Evolutionary conservation across 2,329 filamentous ascomycete genomes (phyloP).

Genomic region (Xylaria sp.): DNA sequence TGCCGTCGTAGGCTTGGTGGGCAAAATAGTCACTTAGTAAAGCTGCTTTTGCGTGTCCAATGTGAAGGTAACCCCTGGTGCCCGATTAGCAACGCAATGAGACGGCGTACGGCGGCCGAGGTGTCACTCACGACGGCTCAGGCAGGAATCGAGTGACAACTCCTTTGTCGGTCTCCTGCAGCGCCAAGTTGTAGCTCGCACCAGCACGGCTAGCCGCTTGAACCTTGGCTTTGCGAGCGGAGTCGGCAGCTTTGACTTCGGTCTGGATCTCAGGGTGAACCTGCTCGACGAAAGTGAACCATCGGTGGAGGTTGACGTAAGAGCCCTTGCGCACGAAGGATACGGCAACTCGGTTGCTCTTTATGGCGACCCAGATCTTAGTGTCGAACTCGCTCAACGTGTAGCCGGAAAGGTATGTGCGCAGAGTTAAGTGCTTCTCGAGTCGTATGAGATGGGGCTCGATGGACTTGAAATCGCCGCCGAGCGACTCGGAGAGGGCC

Average conservation of each 20-base stretch:
- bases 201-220: conserved; percentile 74
- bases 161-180: conserved; percentile 83
- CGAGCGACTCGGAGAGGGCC: conserved; percentile 56
- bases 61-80: conserved; percentile 80
- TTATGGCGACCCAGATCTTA: conserved; percentile 81
- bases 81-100: conserved; percentile 14
- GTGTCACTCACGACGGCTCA: conserved; percentile 76
- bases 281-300: conserved; percentile 87
- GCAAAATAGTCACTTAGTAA: conserved; percentile 97
- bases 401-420: conserved; percentile 86
- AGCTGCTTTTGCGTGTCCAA: conserved; percentile 93
- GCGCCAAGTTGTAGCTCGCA: conserved; percentile 85
- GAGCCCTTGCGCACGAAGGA: conserved; percentile 80
- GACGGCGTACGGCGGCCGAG: background rate
- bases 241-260: conserved; percentile 72
- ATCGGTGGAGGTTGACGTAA: conserved; percentile 78
- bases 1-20: conserved; percentile 90
- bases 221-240: conserved; percentile 72
- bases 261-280: conserved; percentile 76
- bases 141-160: conserved; percentile 93
- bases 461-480: conserved; percentile 80
- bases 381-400: conserved; percentile 76
- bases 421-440: conserved; percentile 85
- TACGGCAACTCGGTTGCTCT: conserved; percentile 82
- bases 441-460: conserved; percentile 76